Conservation (phyloP, 306 rosid species). For the Inga oerstediana region DNA sequence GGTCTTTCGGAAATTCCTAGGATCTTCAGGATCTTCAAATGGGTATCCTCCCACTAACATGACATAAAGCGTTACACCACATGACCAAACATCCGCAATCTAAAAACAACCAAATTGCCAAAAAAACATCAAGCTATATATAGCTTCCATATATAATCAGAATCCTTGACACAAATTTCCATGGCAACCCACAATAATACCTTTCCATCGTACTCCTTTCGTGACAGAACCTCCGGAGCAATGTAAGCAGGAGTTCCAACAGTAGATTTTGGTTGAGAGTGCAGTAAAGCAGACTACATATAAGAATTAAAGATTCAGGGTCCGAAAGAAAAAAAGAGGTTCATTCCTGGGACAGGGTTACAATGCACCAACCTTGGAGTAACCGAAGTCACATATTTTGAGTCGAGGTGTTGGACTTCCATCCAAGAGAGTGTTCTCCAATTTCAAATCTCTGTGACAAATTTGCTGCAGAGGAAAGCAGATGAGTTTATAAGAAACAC, state of each 20-base stretch:
- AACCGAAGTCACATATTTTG: conserved; percentile 93
- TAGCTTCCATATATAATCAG: not conserved
- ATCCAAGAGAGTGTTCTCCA: conserved; percentile 90
- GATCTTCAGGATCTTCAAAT: conserved; percentile 93
- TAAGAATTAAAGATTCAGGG: not conserved
- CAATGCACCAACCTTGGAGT: conserved; percentile 74
- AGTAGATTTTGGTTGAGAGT: conserved; percentile 86
- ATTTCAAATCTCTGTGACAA: conserved; percentile 92
- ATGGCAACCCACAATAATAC: conserved; percentile 43
- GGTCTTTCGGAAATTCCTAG: conserved; percentile 66
- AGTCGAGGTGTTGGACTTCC: conserved; percentile 83
- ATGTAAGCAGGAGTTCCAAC: conserved; percentile 98
- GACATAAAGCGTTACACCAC: conserved; percentile 90
- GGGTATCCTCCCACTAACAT: conserved; percentile 96
- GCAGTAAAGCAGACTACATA: conserved; percentile 76
- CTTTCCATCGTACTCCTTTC: conserved; percentile 91
- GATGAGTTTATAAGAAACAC: conserved; percentile 4
- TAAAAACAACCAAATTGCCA: conserved; percentile 39
- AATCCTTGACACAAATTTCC: not conserved
- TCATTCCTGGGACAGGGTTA: conserved; percentile 21
- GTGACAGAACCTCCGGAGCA: conserved; percentile 85
- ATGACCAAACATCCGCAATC: conserved; percentile 98
- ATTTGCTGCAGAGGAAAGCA: conserved; percentile 60
- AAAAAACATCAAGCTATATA: conserved; percentile 20
- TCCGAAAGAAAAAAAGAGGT: not conserved